Conservation (phyloP, 176 grass and related monocot species). For the Bonia amplexicaulis region DNA sequence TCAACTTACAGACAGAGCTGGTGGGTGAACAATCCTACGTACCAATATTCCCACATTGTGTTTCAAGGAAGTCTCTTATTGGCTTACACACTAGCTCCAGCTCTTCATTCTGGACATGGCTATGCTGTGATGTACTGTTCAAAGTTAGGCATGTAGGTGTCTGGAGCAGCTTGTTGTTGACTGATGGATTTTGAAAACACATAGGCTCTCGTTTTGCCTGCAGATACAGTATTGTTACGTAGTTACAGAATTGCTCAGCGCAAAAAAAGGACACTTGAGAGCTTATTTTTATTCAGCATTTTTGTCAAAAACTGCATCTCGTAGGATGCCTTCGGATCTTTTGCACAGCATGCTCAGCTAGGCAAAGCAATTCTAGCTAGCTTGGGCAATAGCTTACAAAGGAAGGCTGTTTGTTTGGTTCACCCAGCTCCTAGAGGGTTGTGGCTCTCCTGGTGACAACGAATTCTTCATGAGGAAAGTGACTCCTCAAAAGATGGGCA, state of each 20-base stretch:
- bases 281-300: neutral
- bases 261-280: neutral
- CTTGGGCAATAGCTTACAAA: neutral
- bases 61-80: slow-evolving; percentile 61
- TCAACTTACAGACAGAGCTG: slow-evolving; percentile 6
- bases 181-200: slow-evolving; percentile 52
- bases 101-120: slow-evolving; percentile 26
- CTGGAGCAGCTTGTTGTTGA: slow-evolving; percentile 49
- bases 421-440: neutral
- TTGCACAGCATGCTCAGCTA: neutral
- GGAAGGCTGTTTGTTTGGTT: neutral
- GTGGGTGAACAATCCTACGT: neutral
- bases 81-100: slow-evolving; percentile 45
- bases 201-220: slow-evolving; percentile 72
- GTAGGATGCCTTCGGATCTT: neutral
- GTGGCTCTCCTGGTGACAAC: neutral
- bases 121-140: neutral
- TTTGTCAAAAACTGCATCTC: neutral
- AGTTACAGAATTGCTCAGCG: neutral
- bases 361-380: neutral
- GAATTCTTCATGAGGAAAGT: neutral
- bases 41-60: neutral
- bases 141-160: slow-evolving; percentile 38
- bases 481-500: too few species aligned
- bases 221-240: slow-evolving; percentile 12